phyloP scores from a whole-genome alignment of 2,329 filamentous ascomycete genomes.

The Didymella exigua region DNA sequence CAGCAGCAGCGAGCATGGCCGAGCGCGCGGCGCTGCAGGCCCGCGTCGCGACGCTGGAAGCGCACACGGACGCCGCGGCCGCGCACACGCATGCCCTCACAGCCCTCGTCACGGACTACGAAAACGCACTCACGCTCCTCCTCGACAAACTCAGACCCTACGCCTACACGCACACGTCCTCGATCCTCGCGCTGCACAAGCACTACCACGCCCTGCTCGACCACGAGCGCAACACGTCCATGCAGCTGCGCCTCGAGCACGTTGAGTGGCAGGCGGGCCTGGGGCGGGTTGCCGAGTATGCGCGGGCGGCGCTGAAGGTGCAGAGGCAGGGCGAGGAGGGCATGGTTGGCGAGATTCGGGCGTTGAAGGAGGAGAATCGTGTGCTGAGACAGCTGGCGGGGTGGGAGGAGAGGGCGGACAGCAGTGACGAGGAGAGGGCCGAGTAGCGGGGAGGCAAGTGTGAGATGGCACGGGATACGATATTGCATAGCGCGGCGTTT shows the following conservation, averaged over 20 bases:
- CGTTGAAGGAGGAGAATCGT: constrained; percentile 56
- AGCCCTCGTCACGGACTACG: constrained; percentile 49
- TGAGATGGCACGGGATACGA: neutral
- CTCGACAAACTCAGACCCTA: constrained; percentile 46
- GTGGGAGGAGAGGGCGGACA: constrained; percentile 52
- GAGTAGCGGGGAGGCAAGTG: neutral
- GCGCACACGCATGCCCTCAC: constrained; percentile 33
- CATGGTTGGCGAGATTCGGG: constrained; percentile 48
- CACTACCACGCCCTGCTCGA: constrained; percentile 56
- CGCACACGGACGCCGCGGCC: constrained; percentile 34
- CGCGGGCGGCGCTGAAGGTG: constrained; percentile 48
- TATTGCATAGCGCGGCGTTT: constrained; percentile 35
- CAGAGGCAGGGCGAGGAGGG: constrained; percentile 47
- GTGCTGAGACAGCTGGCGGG: constrained; percentile 53
- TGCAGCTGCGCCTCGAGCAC: constrained; percentile 55
- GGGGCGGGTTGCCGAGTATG: constrained; percentile 50
- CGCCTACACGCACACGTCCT: constrained; percentile 27
- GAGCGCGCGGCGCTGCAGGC: constrained; percentile 41
- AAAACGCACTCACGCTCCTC: constrained; percentile 48
- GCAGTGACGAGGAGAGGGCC: constrained; percentile 46
- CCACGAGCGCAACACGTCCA: constrained; percentile 50
- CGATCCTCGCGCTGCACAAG: constrained; percentile 53
- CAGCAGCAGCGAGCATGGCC: constrained; percentile 38
- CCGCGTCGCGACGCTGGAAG: constrained; percentile 40
- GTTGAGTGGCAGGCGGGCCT: constrained; percentile 57